Conservation (phyloP, 192 early-diverging fungal species). For the Backusella tarrabulga region DNA sequence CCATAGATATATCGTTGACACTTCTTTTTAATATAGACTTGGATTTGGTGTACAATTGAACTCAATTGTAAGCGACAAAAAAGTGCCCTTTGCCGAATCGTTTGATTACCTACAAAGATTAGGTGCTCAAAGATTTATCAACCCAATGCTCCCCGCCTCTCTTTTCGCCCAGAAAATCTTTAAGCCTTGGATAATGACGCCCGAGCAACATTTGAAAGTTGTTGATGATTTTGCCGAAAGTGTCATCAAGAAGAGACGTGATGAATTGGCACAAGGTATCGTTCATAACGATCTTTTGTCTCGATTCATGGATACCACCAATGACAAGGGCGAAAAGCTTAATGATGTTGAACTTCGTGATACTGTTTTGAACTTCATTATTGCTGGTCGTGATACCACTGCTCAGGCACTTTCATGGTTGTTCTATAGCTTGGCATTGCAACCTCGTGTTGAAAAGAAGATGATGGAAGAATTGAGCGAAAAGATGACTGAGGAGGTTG, state of each 20-base stretch:
- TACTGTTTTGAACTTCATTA: slow-evolving; percentile 39
- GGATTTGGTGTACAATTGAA: slow-evolving; percentile 51
- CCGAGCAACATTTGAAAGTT: slow-evolving; percentile 23
- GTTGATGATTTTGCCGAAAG: slow-evolving; percentile 27
- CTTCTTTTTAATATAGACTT: slow-evolving; percentile 24
- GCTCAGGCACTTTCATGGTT: slow-evolving; percentile 53
- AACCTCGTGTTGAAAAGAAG: slow-evolving; percentile 43
- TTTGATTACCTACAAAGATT: slow-evolving; percentile 50
- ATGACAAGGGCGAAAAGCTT: slow-evolving; percentile 25
- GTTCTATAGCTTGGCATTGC: slow-evolving; percentile 40
- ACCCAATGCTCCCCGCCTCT: slow-evolving; percentile 13
- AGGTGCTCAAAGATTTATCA: slow-evolving; percentile 32
- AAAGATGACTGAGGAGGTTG: slow-evolving; percentile 29
- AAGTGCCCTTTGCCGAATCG: slow-evolving; percentile 45
- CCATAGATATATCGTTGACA: background rate
- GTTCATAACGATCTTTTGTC: slow-evolving; percentile 27
- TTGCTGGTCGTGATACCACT: slow-evolving; percentile 49
- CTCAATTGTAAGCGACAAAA: slow-evolving; percentile 33
- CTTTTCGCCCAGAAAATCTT: slow-evolving; percentile 2
- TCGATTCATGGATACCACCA: slow-evolving; percentile 31
- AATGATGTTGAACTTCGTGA: slow-evolving; percentile 37
- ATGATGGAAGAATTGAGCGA: slow-evolving; percentile 42
- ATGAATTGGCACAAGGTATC: slow-evolving; percentile 15
- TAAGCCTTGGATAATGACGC: slow-evolving; percentile 13
- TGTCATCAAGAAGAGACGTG: slow-evolving; percentile 33